These are phyloP conservation scores for Calocybe indica DNA, from an alignment of 768 basidiomycete genomes.

Conservation along the genomic window DNA sequence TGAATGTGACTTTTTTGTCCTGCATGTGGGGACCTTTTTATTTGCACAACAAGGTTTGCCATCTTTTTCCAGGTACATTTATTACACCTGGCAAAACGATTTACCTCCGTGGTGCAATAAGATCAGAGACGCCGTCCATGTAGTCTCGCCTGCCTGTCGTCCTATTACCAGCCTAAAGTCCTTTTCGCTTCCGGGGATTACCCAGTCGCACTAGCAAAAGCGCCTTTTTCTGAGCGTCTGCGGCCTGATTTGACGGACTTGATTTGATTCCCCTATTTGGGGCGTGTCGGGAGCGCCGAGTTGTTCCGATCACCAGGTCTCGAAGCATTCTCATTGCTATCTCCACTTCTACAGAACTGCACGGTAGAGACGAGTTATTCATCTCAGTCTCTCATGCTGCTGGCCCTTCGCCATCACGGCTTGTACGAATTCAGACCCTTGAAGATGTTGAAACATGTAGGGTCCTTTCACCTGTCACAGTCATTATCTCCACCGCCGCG, in stretches of 20 bases:
- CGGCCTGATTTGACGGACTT: background rate
- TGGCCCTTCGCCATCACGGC: conserved; percentile 1
- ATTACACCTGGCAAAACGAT: conserved; percentile 10
- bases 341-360: conserved; percentile 3
- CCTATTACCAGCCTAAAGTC: no score
- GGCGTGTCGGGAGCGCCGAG: conserved; percentile 20
- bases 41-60: conserved; percentile 29
- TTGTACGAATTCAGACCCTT: background rate
- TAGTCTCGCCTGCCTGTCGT: background rate
- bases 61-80: conserved; percentile 35
- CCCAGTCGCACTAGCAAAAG: no score
- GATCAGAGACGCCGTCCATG: conserved; percentile 7
- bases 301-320: conserved; percentile 30
- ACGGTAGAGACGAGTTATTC: no score
- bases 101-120: conserved; percentile 19
- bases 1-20: conserved; percentile 5
- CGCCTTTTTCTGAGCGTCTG: no score
- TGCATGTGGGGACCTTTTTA: conserved; percentile 34
- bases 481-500: conserved; percentile 29
- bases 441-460: background rate
- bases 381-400: background rate
- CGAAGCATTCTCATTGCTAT: conserved; percentile 8
- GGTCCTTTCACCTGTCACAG: background rate
- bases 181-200: no score
- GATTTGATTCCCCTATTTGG: conserved; percentile 19